Percentiles rank a stretch among this genome's conserved stretches.
Evolutionary conservation across 2,329 filamentous ascomycete species (phyloP).

Genomic region (Chaetomium sp.): DNA sequence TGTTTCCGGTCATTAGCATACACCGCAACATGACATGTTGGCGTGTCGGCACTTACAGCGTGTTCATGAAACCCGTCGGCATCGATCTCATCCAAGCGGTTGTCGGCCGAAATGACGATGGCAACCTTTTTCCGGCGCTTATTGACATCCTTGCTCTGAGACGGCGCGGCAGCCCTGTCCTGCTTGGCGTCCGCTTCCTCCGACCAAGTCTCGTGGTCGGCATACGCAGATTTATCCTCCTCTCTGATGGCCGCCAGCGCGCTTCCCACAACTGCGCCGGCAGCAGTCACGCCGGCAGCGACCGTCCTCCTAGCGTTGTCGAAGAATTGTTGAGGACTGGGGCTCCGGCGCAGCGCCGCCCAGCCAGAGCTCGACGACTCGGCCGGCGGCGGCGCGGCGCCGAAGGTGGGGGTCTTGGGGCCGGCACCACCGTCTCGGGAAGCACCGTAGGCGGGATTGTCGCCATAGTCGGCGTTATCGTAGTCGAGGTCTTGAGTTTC

Average conservation of each 20-base stretch:
- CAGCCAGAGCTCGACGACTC: slow-evolving; percentile 53
- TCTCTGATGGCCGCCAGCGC: slow-evolving; percentile 82
- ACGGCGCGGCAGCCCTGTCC: slow-evolving; percentile 43
- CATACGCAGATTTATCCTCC: slow-evolving; percentile 77
- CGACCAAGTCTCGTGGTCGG: slow-evolving; percentile 88
- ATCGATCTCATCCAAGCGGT: slow-evolving; percentile 58
- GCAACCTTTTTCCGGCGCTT: slow-evolving; percentile 77
- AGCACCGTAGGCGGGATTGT: slow-evolving; percentile 54
- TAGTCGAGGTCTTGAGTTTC: slow-evolving; percentile 55
- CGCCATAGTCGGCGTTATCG: slow-evolving; percentile 51
- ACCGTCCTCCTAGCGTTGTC: slow-evolving; percentile 81
- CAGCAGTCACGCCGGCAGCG: slow-evolving; percentile 78
- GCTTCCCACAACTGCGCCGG: slow-evolving; percentile 78
- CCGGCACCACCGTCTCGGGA: slow-evolving; percentile 42
- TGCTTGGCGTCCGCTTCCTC: slow-evolving; percentile 78
- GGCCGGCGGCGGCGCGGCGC: slow-evolving; percentile 42
- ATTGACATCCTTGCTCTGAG: slow-evolving; percentile 41
- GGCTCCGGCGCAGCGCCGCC: slow-evolving; percentile 77
- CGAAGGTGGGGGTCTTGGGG: slow-evolving; percentile 44
- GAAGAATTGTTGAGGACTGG: slow-evolving; percentile 86
- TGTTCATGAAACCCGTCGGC: slow-evolving; percentile 71
- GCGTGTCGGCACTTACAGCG: slow-evolving; percentile 64
- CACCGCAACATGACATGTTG: neutral
- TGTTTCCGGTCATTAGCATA: slow-evolving; percentile 41
- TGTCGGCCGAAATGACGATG: slow-evolving; percentile 82